These are phyloP conservation scores for Penicillium roqueforti DNA, from an alignment of 495 filamentous ascomycete species.

Conservation along the genomic window DNA sequence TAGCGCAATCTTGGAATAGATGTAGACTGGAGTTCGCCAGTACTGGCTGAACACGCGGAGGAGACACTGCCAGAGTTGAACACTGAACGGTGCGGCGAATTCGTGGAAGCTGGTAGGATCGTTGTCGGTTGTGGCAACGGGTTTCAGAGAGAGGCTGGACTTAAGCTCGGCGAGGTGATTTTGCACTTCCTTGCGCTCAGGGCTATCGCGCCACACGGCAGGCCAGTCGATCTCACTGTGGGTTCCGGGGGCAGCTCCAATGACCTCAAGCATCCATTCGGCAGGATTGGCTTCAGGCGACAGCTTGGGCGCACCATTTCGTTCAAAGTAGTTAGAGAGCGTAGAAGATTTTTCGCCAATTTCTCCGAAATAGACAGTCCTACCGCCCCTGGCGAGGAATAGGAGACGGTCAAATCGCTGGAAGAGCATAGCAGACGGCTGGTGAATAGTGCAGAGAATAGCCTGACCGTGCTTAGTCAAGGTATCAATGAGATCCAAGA, in stretches of 20 bases:
- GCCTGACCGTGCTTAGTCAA: slow-evolving; percentile 85
- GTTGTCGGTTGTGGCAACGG: slow-evolving; percentile 26
- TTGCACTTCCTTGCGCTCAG: slow-evolving; percentile 64
- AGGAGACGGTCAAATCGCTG: slow-evolving; percentile 88
- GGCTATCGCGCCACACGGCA: slow-evolving; percentile 69
- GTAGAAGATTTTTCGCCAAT: slow-evolving; percentile 75
- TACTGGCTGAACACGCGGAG: slow-evolving; percentile 53
- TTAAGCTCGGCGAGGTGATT: slow-evolving; percentile 68
- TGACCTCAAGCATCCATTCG: slow-evolving; percentile 95
- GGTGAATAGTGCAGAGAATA: slow-evolving; percentile 94
- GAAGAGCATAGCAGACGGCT: slow-evolving; percentile 91
- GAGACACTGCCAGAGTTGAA: slow-evolving; percentile 51
- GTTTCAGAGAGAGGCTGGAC: slow-evolving; percentile 48
- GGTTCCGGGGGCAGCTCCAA: slow-evolving; percentile 84
- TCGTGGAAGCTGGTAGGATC: slow-evolving; percentile 39
- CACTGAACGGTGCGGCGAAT: slow-evolving; percentile 52
- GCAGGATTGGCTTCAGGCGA: slow-evolving; percentile 77
- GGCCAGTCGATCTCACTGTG: slow-evolving; percentile 78
- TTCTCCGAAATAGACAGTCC: slow-evolving; percentile 86
- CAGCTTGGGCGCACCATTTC: slow-evolving; percentile 67
- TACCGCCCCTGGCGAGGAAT: slow-evolving; percentile 77
- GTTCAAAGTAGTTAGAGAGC: slow-evolving; percentile 75
- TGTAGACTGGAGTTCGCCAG: slow-evolving; percentile 58
- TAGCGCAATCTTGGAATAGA: slow-evolving; percentile 56
- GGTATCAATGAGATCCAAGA: slow-evolving; percentile 78